Evolutionary conservation across 2,329 filamentous ascomycete genomes (phyloP).

Genomic region (Hymenoscyphus fructigenus): DNA sequence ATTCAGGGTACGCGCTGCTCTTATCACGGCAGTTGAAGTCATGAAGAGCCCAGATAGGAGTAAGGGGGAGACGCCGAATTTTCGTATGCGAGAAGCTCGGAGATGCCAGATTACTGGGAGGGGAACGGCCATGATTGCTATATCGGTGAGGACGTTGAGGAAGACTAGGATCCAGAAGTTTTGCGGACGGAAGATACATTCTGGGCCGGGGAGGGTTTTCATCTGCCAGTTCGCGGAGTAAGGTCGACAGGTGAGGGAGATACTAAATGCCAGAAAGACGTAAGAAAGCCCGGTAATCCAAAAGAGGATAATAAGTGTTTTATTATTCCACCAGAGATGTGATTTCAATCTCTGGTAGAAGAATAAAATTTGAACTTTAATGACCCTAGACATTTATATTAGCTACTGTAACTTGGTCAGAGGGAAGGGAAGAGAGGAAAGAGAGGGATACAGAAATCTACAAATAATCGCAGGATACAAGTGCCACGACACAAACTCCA

Average conservation of each 20-base stretch:
- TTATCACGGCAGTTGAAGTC: conserved; percentile 1
- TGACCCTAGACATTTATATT: neutral
- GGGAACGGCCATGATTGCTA: conserved; percentile 36
- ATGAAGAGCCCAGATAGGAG: conserved; percentile 30
- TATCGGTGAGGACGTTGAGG: conserved; percentile 34
- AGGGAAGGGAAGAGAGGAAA: neutral
- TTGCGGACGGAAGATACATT: conserved; percentile 4
- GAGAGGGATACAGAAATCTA: neutral
- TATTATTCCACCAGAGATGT: conserved; percentile 4
- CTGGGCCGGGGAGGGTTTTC: neutral
- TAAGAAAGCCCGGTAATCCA: neutral
- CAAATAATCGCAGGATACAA: conserved; percentile 4
- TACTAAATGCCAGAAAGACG: neutral
- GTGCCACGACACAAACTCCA: conserved; percentile 12
- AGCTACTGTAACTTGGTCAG: neutral
- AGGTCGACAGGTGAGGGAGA: conserved; percentile 8
- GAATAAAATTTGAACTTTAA: conserved; percentile 11
- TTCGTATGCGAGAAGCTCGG: conserved; percentile 34
- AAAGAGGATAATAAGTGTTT: neutral
- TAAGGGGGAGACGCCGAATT: conserved; percentile 37
- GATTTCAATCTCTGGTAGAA: conserved; percentile 5
- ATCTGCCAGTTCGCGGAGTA: conserved; percentile 12
- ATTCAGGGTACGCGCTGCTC: conserved; percentile 35
- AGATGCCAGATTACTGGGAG: conserved; percentile 39
- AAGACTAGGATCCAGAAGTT: conserved; percentile 11